These are phyloP conservation scores for Tylopilus orsonianus DNA, from an alignment of 1,284 basidiomycete species.

Conservation along the genomic window DNA sequence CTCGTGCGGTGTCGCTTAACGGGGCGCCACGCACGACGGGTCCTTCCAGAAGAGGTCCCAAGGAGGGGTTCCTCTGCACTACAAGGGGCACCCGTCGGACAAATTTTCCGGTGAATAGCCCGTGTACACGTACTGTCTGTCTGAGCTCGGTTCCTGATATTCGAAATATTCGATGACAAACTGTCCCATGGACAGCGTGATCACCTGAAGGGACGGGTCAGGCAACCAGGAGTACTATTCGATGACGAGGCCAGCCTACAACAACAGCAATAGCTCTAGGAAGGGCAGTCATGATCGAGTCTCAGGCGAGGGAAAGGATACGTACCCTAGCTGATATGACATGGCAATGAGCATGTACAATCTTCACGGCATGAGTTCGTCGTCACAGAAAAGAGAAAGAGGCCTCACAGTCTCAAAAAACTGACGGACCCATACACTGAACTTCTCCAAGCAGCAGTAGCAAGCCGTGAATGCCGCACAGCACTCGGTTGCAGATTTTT, in stretches of 20 bases:
- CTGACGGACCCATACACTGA: slow-evolving; percentile 56
- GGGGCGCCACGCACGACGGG: slow-evolving; percentile 3
- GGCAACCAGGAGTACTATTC: not conserved
- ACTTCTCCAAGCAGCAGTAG: slow-evolving; percentile 52
- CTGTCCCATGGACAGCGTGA: slow-evolving; percentile 54
- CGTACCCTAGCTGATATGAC: slow-evolving; percentile 66
- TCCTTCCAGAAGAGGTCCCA: slow-evolving; percentile 16
- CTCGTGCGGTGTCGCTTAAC: slow-evolving; percentile 41
- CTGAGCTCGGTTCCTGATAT: slow-evolving; percentile 24
- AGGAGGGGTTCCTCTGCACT: slow-evolving; percentile 40
- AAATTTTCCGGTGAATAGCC: not conserved
- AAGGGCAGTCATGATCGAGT: slow-evolving; percentile 3
- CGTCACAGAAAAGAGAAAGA: not conserved
- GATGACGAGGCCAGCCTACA: slow-evolving; percentile 37
- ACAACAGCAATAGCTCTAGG: slow-evolving; percentile 53
- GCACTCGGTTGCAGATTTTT: slow-evolving; percentile 45
- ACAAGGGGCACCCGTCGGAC: not conserved
- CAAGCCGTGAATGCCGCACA: slow-evolving; percentile 42
- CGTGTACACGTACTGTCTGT: slow-evolving; percentile 18
- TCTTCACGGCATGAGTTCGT: slow-evolving; percentile 34
- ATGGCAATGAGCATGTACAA: slow-evolving; percentile 72
- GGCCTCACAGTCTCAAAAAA: slow-evolving; percentile 56
- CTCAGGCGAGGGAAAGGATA: slow-evolving; percentile 1
- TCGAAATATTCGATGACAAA: slow-evolving; percentile 53
- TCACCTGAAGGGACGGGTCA: slow-evolving; percentile 39